Evolutionary conservation across 106 monocot species (phyloP), one percentile per base, ranked within the genome.

Genomic region (Narthecium ossifragum): DNA sequence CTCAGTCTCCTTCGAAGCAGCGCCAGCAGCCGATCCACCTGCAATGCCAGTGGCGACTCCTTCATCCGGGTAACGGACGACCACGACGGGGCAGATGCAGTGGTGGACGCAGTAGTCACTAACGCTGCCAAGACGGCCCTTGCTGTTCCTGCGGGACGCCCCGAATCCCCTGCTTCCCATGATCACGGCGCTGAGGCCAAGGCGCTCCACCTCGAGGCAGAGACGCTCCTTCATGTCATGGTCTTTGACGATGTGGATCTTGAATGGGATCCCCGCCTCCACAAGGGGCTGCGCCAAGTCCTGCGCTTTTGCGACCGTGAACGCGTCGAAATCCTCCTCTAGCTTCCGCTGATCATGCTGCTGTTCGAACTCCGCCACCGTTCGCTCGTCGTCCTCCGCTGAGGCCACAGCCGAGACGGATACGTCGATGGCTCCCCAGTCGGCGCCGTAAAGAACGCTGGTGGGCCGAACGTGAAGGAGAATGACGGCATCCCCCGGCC

Each of bases 101-200:
- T 86, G 85, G 23, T 78, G 85, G 26, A 86, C 85, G 37, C 85
- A 85, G 65, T 80, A 85, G 33, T 85, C 85, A 31, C 85, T 85
- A 37, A 85, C 85, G 46, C 85, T 86, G 33, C 85, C 85, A 15
- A 85, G 70, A 49, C 85, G 49, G 1, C 80, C 80, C 61, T 81
- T 81, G 34, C 70, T 69, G 31, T 18, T 55, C 74, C 77, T 77
- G 55, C 74, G 27, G 1, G 77, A 70, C 1, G 85, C 85, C 13
- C 85, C 85, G 26, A 86, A 78, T 6, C 86, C 86, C 37, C 86
- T 47, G 57, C 81, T 81, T 5, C 86, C 86, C 86, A 86, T 86
- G 60, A 86, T 81, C 25, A 86, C 80, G 21, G 86, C 81, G 45
- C 78, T 75, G 27, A 86, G 65, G 6, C 81, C 81, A 0, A 86